phyloP scores from a whole-genome alignment of 2,329 filamentous ascomycete genomes.

The Pseudogymnoascus sp. region DNA sequence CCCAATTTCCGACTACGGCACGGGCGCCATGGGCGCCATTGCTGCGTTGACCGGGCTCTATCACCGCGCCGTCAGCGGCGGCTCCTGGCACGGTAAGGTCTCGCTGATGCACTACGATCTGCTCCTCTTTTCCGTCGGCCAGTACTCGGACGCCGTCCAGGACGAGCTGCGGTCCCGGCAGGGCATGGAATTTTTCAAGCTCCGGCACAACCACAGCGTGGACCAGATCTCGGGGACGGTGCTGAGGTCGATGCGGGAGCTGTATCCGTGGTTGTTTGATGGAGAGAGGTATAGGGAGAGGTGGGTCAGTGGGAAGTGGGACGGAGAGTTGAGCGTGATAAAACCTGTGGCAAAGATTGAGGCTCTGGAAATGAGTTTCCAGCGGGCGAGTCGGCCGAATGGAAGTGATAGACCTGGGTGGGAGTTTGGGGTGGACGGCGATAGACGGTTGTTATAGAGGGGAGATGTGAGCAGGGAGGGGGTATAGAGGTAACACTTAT shows the following conservation, averaged over 20 bases:
- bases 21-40: slow-evolving; percentile 62
- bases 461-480: background rate
- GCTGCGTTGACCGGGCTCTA: slow-evolving; percentile 57
- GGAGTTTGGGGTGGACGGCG: slow-evolving; percentile 26
- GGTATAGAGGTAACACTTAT: background rate
- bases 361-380: slow-evolving; percentile 23
- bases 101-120: slow-evolving; percentile 62
- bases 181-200: slow-evolving; percentile 20
- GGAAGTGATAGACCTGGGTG: slow-evolving; percentile 41
- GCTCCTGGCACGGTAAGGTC: slow-evolving; percentile 56
- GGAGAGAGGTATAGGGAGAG: slow-evolving; percentile 25
- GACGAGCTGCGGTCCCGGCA: slow-evolving; percentile 22
- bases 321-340: slow-evolving; percentile 24
- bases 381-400: slow-evolving; percentile 36
- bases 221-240: slow-evolving; percentile 24
- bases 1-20: slow-evolving; percentile 59
- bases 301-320: slow-evolving; percentile 21
- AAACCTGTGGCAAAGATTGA: slow-evolving; percentile 23
- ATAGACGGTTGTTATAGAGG: background rate
- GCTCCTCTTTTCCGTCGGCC: slow-evolving; percentile 51
- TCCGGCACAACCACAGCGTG: slow-evolving; percentile 25
- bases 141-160: slow-evolving; percentile 46
- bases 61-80: slow-evolving; percentile 51
- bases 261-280: slow-evolving; percentile 26
- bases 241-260: slow-evolving; percentile 22